Evolutionary conservation across 176 grass and related monocot genomes (phyloP).

Genomic region (Themeda triandra): DNA sequence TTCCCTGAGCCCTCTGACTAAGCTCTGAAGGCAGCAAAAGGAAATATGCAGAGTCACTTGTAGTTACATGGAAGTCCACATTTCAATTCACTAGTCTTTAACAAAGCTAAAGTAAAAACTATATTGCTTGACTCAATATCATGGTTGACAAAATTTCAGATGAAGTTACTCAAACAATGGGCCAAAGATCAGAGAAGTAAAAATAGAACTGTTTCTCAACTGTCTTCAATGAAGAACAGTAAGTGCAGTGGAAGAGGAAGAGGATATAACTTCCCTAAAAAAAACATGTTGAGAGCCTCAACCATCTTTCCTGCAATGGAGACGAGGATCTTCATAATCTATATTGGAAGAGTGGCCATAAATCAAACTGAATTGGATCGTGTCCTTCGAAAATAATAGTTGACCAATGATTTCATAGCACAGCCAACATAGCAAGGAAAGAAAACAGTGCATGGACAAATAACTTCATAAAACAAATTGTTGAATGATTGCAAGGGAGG

Average conservation of each 20-base stretch:
- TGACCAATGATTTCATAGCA: background rate
- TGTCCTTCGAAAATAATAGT: background rate
- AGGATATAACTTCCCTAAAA: background rate
- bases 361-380: background rate
- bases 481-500: slow-evolving; percentile 23
- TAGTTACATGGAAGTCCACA: background rate
- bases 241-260: background rate
- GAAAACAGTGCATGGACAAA: background rate
- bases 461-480: slow-evolving; percentile 17
- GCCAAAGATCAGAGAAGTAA: background rate
- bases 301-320: slow-evolving; percentile 24
- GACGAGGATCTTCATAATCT: slow-evolving; percentile 7
- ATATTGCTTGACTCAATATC: background rate
- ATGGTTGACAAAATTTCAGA: background rate
- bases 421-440: background rate
- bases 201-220: background rate
- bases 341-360: background rate
- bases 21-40: background rate
- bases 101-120: background rate
- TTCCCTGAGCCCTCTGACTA: background rate
- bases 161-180: background rate
- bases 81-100: background rate
- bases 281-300: slow-evolving; percentile 21
- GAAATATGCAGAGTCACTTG: background rate
- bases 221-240: background rate